phyloP scores from a whole-genome alignment of 768 basidiomycete species.

The Antrodiella citrinella region DNA sequence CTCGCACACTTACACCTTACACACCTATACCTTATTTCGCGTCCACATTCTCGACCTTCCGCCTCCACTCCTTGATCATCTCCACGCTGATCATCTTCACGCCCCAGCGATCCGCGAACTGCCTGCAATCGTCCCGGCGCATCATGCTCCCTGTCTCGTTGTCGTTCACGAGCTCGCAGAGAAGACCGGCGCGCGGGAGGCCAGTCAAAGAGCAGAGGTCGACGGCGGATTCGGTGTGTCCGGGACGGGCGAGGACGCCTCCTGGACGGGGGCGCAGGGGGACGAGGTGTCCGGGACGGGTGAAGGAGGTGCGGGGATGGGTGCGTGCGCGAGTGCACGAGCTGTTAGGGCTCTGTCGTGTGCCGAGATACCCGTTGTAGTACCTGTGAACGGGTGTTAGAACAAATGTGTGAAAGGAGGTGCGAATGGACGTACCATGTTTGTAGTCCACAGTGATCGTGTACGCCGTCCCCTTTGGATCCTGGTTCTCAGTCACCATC shows the following conservation, averaged over 20 bases:
- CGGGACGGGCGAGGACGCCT: constrained; percentile 79
- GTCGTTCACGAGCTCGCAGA: constrained; percentile 95
- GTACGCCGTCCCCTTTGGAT: constrained; percentile 90
- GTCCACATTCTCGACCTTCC: constrained; percentile 7
- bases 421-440: constrained; percentile 46
- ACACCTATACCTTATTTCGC: neutral
- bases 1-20: neutral
- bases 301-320: constrained; percentile 61
- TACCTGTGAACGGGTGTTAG: constrained; percentile 39
- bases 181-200: constrained; percentile 63
- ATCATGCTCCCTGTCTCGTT: constrained; percentile 88
- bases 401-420: constrained; percentile 1
- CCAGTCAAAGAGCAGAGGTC: constrained; percentile 79
- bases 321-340: constrained; percentile 66
- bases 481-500: constrained; percentile 91
- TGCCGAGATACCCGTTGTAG: constrained; percentile 94
- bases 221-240: constrained; percentile 88
- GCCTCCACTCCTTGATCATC: constrained; percentile 49
- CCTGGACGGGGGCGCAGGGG: constrained; percentile 82
- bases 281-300: constrained; percentile 92
- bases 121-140: constrained; percentile 85
- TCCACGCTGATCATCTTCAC: constrained; percentile 94
- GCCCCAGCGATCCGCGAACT: constrained; percentile 85
- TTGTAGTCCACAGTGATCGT: constrained; percentile 93
- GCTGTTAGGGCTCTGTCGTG: constrained; percentile 88